phyloP scores from a whole-genome alignment of 2,329 filamentous ascomycete genomes.

The Talaromyces verruculosus region DNA sequence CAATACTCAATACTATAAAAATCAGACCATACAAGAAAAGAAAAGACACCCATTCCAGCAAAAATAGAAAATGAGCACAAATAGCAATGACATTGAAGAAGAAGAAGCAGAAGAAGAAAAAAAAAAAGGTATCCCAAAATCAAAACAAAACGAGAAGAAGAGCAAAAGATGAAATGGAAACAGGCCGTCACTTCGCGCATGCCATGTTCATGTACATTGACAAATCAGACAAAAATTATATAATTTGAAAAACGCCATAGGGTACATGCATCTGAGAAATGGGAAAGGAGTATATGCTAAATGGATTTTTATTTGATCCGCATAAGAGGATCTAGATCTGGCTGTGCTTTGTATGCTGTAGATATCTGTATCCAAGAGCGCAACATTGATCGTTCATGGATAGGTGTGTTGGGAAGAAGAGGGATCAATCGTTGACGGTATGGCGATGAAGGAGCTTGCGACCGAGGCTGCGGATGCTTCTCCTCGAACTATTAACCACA shows the following conservation, averaged over 20 bases:
- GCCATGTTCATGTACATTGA: not conserved
- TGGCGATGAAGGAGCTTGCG: constrained; percentile 35
- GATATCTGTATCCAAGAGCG: too few species aligned
- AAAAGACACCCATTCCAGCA: not conserved
- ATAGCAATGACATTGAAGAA: not conserved
- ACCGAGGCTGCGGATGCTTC: constrained; percentile 38
- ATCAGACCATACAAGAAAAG: not conserved
- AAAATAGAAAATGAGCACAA: not conserved
- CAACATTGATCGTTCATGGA: too few species aligned
- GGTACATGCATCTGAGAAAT: not conserved
- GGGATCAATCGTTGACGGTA: constrained; percentile 8
- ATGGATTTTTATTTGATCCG: too few species aligned
- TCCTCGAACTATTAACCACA: constrained; percentile 29
- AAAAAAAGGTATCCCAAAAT: constrained; percentile 10
- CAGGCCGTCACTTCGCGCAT: not conserved
- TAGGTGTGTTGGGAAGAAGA: not conserved
- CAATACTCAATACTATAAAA: not conserved
- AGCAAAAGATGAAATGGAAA: not conserved
- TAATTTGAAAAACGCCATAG: not conserved
- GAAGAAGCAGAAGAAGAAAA: not conserved
- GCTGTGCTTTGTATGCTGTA: too few species aligned
- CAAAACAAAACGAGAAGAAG: not conserved
- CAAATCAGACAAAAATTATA: not conserved
- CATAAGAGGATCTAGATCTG: too few species aligned
- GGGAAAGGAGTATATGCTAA: too few species aligned